These are phyloP conservation scores for Leccinum broughii DNA, from an alignment of 768 basidiomycete species.

Conservation along the genomic window DNA sequence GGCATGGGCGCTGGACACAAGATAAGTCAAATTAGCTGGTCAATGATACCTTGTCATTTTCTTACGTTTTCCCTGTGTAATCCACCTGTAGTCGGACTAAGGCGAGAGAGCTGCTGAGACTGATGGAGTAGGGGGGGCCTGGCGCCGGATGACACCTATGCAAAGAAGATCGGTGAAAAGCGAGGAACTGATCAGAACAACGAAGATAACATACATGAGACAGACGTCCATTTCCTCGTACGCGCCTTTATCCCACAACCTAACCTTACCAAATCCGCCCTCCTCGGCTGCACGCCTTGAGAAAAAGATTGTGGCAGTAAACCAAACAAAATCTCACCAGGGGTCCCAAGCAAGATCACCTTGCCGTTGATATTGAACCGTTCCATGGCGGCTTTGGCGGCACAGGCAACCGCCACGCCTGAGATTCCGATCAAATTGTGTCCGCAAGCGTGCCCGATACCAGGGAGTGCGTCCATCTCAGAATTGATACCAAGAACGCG, in stretches of 20 bases:
- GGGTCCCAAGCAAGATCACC: constrained; percentile 74
- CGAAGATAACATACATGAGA: constrained; percentile 53
- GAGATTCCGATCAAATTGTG: constrained; percentile 81
- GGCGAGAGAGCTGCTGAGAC: constrained; percentile 64
- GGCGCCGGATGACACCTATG: constrained; percentile 80
- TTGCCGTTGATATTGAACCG: constrained; percentile 35
- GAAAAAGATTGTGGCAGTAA: not conserved
- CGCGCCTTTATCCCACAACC: constrained; percentile 64
- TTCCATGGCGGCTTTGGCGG: constrained; percentile 63
- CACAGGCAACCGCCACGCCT: constrained; percentile 72
- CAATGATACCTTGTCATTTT: not conserved
- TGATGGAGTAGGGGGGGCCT: constrained; percentile 68
- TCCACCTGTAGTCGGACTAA: constrained; percentile 60
- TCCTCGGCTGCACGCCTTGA: constrained; percentile 59
- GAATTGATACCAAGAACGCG: constrained; percentile 67
- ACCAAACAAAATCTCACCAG: constrained; percentile 45
- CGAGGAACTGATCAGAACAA: not conserved
- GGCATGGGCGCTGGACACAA: constrained; percentile 64
- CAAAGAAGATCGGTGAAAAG: not conserved
- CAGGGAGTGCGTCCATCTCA: constrained; percentile 69
- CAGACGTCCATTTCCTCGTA: constrained; percentile 79
- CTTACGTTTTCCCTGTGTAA: constrained; percentile 73
- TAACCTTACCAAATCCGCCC: constrained; percentile 71
- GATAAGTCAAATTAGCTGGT: not conserved
- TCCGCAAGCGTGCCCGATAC: constrained; percentile 74